phyloP scores from a whole-genome alignment of 208 protist species.

The Trichomonas tenax region DNA sequence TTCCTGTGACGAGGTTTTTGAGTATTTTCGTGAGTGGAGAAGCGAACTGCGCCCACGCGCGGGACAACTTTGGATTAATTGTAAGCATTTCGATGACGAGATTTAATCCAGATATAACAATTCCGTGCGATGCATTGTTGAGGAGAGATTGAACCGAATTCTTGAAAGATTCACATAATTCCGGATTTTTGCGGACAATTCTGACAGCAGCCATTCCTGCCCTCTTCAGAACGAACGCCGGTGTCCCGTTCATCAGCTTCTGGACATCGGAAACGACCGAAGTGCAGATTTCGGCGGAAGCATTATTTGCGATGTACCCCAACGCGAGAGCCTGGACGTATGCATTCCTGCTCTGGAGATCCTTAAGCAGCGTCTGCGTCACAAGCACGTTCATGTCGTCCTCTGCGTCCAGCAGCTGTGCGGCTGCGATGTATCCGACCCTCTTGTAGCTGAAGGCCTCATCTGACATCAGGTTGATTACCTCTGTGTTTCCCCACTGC shows the following conservation, averaged over 20 bases:
- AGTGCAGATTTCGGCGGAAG: neutral
- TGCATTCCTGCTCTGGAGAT: neutral
- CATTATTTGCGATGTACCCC: neutral
- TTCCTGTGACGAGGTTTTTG: neutral
- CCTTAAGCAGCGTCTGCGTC: neutral
- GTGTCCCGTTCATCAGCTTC: neutral
- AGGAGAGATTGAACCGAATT: neutral
- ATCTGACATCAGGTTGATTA: neutral
- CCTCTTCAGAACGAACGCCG: neutral
- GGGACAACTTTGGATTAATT: neutral
- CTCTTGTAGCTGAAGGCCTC: neutral
- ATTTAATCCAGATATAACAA: neutral
- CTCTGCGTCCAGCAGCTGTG: neutral
- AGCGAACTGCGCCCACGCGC: neutral
- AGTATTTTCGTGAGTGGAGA: neutral
- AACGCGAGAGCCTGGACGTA: neutral
- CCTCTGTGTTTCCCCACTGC: neutral
- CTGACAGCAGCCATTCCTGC: neutral
- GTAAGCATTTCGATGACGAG: neutral
- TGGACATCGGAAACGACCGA: neutral
- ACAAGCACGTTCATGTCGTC: neutral
- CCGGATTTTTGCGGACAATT: neutral
- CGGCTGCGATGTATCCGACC: neutral
- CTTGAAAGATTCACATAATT: neutral
- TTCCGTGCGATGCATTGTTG: neutral